phyloP scores from a whole-genome alignment of 257 asterid species.

The Capsicum chinense region DNA sequence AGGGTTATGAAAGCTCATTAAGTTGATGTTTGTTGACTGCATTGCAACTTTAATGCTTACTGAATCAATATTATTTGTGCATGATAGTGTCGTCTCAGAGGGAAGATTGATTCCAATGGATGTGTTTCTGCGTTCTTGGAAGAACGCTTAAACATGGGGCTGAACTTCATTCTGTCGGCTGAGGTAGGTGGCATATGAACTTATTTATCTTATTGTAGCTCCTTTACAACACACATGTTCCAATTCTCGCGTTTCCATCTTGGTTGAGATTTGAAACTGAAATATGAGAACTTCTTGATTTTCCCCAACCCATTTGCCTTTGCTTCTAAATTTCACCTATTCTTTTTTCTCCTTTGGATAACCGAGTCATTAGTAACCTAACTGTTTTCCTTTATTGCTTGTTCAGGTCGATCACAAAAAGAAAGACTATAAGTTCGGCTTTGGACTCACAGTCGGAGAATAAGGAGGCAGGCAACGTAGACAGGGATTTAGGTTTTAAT shows the following conservation, averaged over 20 bases:
- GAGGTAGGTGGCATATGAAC: conserved; percentile 6
- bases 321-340: background rate
- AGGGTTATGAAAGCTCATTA: conserved; percentile 19
- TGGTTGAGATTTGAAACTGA: conserved; percentile 1
- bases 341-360: background rate
- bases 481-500: background rate
- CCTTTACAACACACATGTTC: background rate
- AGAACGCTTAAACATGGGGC: conserved; percentile 39
- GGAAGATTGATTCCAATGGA: conserved; percentile 39
- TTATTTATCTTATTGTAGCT: conserved; percentile 8
- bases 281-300: background rate
- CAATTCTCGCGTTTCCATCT: background rate
- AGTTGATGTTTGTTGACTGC: background rate
- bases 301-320: background rate
- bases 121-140: conserved; percentile 36
- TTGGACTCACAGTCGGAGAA: conserved; percentile 25
- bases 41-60: background rate
- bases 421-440: conserved; percentile 38
- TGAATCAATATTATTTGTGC: background rate
- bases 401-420: conserved; percentile 34
- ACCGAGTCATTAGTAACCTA: background rate
- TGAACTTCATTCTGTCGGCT: conserved; percentile 35
- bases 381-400: background rate
- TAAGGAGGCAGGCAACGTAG: background rate
- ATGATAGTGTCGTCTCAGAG: conserved; percentile 38